Conservation (phyloP, 1,284 basidiomycete species). For the Pyrrhoderma noxium region DNA sequence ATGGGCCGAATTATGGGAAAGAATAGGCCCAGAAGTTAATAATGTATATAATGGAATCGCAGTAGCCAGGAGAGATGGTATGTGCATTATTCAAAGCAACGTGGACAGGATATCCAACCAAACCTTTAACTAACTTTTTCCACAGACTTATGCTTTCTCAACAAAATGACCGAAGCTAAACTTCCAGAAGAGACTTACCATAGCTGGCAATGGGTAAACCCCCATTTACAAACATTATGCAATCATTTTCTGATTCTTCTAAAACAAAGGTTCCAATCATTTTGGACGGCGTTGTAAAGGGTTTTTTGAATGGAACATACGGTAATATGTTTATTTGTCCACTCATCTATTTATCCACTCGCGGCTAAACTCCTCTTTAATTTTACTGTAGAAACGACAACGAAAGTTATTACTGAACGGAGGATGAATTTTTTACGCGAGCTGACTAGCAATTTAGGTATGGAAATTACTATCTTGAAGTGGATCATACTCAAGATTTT, state of each 20-base stretch:
- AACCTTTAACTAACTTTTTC: neutral
- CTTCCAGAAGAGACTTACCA: slow-evolving; percentile 21
- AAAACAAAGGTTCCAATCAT: slow-evolving; percentile 9
- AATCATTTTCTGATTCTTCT: neutral
- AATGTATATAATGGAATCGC: slow-evolving; percentile 16
- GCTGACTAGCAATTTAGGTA: slow-evolving; percentile 12
- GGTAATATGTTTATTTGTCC: neutral
- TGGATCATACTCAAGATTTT: neutral
- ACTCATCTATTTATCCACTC: neutral
- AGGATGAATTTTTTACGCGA: slow-evolving; percentile 13
- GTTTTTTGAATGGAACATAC: slow-evolving; percentile 15
- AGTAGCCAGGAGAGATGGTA: slow-evolving; percentile 18
- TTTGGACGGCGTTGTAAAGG: slow-evolving; percentile 10
- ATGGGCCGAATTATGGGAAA: slow-evolving; percentile 20
- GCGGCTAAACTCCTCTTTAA: too few relatives aligned
- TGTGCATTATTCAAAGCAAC: neutral
- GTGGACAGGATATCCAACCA: neutral
- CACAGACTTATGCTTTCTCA: slow-evolving; percentile 20
- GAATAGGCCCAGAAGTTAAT: slow-evolving; percentile 13
- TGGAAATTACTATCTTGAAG: neutral
- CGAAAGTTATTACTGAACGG: slow-evolving; percentile 14
- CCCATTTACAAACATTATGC: neutral
- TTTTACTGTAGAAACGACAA: slow-evolving; percentile 10
- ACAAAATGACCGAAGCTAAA: slow-evolving; percentile 18
- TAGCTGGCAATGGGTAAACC: slow-evolving; percentile 20